These are phyloP conservation scores for Phytophthora ohioensis DNA, from an alignment of 352 stramenopile genomes.

Conservation along the genomic window DNA sequence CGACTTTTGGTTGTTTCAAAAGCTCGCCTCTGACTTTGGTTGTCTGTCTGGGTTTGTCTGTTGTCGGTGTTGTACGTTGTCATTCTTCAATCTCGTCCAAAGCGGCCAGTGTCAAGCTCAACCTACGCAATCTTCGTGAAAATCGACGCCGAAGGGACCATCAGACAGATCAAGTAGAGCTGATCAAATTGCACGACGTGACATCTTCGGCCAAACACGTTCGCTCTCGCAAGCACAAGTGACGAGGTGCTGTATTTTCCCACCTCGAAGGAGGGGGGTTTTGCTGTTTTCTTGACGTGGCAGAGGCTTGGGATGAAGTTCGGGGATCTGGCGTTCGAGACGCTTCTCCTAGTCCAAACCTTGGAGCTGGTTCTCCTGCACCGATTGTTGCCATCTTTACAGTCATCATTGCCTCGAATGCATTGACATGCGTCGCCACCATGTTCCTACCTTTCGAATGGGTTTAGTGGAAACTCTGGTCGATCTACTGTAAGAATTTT, in stretches of 20 bases:
- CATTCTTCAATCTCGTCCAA: conserved; percentile 26
- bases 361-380: conserved; percentile 29
- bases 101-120: conserved; percentile 11
- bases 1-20: no score
- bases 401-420: conserved; percentile 29
- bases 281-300: neutral
- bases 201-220: conserved; percentile 22
- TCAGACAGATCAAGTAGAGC: neutral
- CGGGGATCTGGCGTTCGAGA: conserved; percentile 32
- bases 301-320: conserved; percentile 40
- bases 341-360: conserved; percentile 31
- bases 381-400: conserved; percentile 34
- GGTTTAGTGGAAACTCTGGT: conserved; percentile 20
- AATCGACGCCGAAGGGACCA: neutral
- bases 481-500: conserved; percentile 15
- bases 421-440: conserved; percentile 9
- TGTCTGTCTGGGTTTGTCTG: no score
- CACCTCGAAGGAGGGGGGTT: no score
- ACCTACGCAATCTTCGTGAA: neutral
- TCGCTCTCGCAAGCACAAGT: conserved; percentile 1
- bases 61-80: conserved; percentile 23
- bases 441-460: conserved; percentile 32
- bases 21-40: no score
- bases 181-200: conserved; percentile 10
- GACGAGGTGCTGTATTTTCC: no score